Evolutionary conservation across 176 grass and related monocot genomes (phyloP).

Genomic region (Bothriochloa decipiens): DNA sequence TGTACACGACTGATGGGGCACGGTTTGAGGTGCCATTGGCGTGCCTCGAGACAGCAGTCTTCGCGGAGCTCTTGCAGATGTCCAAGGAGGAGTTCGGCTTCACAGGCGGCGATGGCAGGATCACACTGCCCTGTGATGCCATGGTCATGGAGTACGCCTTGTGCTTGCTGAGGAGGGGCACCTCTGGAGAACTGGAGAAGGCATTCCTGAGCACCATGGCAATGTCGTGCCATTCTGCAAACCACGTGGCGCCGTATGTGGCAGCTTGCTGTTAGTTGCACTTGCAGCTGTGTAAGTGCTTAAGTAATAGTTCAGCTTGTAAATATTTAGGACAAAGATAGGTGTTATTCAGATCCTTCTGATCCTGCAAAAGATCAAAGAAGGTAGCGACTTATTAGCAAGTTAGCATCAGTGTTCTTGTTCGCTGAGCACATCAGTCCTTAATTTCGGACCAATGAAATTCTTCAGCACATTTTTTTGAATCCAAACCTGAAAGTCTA

Average conservation of each 20-base stretch:
- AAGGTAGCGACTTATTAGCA: too few species aligned
- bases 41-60: constrained; percentile 41
- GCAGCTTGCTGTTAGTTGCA: too few species aligned
- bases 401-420: not conserved
- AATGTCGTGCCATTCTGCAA: too few species aligned
- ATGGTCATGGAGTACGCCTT: constrained; percentile 28
- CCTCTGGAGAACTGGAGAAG: constrained; percentile 55
- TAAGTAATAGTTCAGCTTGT: too few species aligned
- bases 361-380: too few species aligned
- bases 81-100: constrained; percentile 13
- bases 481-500: too few species aligned
- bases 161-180: constrained; percentile 30
- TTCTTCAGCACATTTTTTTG: not conserved
- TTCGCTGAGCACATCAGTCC: not conserved
- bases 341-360: too few species aligned
- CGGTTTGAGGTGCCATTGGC: constrained; percentile 62
- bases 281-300: too few species aligned
- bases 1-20: constrained; percentile 46
- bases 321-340: too few species aligned
- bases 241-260: too few species aligned
- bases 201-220: constrained; percentile 32
- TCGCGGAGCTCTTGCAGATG: constrained; percentile 37
- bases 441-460: not conserved
- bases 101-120: too few species aligned
- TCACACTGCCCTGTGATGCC: not conserved